These are phyloP conservation scores for Santalum album DNA, from an alignment of 164 flowering plant species.

Conservation along the genomic window DNA sequence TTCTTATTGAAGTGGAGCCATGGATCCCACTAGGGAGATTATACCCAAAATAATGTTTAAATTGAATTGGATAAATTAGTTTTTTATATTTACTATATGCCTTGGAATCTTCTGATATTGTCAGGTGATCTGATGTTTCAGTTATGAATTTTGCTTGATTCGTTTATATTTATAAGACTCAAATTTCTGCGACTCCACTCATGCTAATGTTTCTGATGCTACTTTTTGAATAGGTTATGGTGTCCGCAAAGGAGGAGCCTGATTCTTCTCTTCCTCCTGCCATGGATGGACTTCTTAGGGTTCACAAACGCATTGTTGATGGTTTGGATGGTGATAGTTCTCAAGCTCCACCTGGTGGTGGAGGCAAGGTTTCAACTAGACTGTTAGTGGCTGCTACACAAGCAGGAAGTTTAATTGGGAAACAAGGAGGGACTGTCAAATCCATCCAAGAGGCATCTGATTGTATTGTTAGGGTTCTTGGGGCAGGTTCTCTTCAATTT, in stretches of 20 bases:
- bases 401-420: slow-evolving; percentile 91
- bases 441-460: slow-evolving; percentile 83
- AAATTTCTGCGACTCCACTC: too few relatives aligned
- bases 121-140: too few relatives aligned
- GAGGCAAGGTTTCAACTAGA: slow-evolving; percentile 56
- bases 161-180: too few relatives aligned
- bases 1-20: too few relatives aligned
- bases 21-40: too few relatives aligned
- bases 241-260: slow-evolving; percentile 92
- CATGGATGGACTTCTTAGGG: slow-evolving; percentile 80
- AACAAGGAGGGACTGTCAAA: slow-evolving; percentile 88
- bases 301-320: slow-evolving; percentile 74
- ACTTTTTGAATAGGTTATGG: slow-evolving; percentile 56
- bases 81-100: too few relatives aligned
- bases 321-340: slow-evolving; percentile 64
- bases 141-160: too few relatives aligned
- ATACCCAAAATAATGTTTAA: too few relatives aligned
- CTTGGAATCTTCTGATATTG: too few relatives aligned
- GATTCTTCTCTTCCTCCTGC: slow-evolving; percentile 82
- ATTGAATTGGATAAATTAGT: too few relatives aligned
- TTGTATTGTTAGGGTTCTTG: slow-evolving; percentile 79
- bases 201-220: too few relatives aligned
- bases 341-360: slow-evolving; percentile 36
- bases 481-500: slow-evolving; percentile 42
- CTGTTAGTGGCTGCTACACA: slow-evolving; percentile 81